Percentiles rank a stretch among this genome's conserved stretches.
Conservation (phyloP, 805 yeast genomes). For the Teunomyces atbi region DNA sequence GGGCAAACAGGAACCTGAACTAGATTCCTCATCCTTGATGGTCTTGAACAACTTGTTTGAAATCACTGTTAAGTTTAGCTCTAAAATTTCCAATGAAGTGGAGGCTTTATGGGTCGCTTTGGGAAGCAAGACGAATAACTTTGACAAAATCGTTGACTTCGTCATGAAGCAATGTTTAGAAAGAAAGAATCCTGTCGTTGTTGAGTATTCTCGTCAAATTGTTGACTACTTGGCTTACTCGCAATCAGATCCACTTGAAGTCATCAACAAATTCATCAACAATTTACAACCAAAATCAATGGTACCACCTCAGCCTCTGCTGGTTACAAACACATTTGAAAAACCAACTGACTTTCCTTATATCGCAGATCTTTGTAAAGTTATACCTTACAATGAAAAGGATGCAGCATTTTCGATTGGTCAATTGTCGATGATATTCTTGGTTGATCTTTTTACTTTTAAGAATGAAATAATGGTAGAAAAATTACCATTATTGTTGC, state of each 20-base stretch:
- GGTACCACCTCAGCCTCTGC: conserved; percentile 64
- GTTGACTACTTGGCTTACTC: conserved; percentile 69
- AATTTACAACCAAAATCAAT: conserved; percentile 81
- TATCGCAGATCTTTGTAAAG: conserved; percentile 65
- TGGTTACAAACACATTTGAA: background rate
- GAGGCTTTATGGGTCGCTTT: conserved; percentile 95
- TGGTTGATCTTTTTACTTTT: conserved; percentile 74
- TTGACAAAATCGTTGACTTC: conserved; percentile 68
- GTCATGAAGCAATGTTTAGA: conserved; percentile 66
- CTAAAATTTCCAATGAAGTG: conserved; percentile 76
- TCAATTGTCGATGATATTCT: conserved; percentile 78
- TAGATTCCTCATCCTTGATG: conserved; percentile 50
- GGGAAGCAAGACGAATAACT: conserved; percentile 72
- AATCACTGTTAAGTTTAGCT: conserved; percentile 75
- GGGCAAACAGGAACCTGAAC: background rate
- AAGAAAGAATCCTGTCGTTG: conserved; percentile 68
- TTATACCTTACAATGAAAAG: conserved; percentile 53
- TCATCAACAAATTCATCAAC: conserved; percentile 60
- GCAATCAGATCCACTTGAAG: conserved; percentile 44
- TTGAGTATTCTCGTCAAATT: conserved; percentile 77
- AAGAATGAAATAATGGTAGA: conserved; percentile 61
- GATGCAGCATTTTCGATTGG: conserved; percentile 84
- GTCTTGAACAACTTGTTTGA: conserved; percentile 79
- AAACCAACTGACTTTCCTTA: conserved; percentile 53
- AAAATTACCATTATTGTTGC: conserved; percentile 71